Evolutionary conservation across 1,284 basidiomycete species (phyloP).

Genomic region (Waitea zeae): DNA sequence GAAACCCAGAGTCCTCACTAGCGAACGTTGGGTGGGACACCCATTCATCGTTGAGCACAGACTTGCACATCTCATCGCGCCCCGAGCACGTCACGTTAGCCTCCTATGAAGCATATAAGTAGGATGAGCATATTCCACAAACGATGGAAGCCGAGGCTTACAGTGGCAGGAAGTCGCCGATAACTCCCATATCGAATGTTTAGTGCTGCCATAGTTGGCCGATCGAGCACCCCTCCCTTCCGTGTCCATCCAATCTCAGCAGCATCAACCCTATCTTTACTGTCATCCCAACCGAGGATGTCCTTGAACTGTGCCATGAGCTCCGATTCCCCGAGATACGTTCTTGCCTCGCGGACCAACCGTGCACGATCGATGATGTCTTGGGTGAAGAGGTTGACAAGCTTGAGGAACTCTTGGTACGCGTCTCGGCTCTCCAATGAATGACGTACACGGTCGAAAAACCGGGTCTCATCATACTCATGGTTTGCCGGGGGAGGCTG

Average conservation of each 20-base stretch:
- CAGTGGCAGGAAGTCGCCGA: conserved; percentile 65
- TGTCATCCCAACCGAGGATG: conserved; percentile 82
- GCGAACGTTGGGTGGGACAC: conserved; percentile 92
- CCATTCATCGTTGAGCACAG: conserved; percentile 94
- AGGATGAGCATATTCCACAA: conserved; percentile 1
- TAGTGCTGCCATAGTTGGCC: conserved; percentile 40
- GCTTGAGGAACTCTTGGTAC: conserved; percentile 93
- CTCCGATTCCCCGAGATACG: conserved; percentile 49
- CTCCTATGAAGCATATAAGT: conserved; percentile 35
- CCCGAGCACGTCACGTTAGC: conserved; percentile 82
- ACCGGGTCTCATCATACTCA: too few relatives aligned
- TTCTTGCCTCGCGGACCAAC: conserved; percentile 51
- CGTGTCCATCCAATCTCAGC: background rate
- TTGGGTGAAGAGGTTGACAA: conserved; percentile 91
- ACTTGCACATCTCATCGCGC: conserved; percentile 92
- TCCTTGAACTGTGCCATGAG: conserved; percentile 75
- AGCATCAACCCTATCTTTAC: conserved; percentile 31
- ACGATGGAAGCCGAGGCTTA: conserved; percentile 19
- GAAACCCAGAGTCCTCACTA: conserved; percentile 84
- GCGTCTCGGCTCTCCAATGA: conserved; percentile 76
- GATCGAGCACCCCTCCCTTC: conserved; percentile 20
- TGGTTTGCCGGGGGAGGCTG: too few relatives aligned
- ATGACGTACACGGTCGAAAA: conserved; percentile 90
- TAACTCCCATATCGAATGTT: conserved; percentile 72
- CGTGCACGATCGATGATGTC: conserved; percentile 81